A percentile compares a stretch with the other conserved stretches of the same genome.
These are phyloP conservation scores for Debaryomyces prosopidis DNA, from an alignment of 805 yeast genomes.

Conservation along the genomic window DNA sequence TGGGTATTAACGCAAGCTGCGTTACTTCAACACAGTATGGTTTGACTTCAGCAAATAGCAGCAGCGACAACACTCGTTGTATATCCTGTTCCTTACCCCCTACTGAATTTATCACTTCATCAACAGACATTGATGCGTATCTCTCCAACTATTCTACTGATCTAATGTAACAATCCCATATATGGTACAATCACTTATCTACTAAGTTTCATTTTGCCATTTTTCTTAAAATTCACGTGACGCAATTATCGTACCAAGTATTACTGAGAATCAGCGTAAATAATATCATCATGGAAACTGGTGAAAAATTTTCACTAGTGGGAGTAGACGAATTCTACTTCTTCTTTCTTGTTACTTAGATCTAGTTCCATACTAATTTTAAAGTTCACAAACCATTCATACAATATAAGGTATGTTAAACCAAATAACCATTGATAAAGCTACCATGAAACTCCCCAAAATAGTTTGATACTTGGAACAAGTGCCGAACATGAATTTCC, in stretches of 20 bases:
- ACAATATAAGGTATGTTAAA: not conserved
- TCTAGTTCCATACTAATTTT: too few species aligned
- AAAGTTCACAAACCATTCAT: too few species aligned
- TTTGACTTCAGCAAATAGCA: conserved; percentile 27
- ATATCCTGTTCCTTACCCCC: not conserved
- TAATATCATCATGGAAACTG: too few species aligned
- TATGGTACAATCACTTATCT: too few species aligned
- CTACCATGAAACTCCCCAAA: not conserved
- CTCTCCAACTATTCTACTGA: not conserved
- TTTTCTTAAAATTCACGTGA: not conserved
- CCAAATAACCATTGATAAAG: not conserved
- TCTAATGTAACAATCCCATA: too few species aligned
- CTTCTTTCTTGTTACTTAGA: too few species aligned
- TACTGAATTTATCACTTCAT: not conserved
- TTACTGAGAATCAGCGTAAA: too few species aligned
- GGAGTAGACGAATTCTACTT: too few species aligned
- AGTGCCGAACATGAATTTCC: not conserved
- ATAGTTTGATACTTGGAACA: too few species aligned
- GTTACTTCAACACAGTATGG: conserved; percentile 33
- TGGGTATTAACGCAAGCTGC: conserved; percentile 17
- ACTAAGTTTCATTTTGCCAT: not conserved
- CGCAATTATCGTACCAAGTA: not conserved
- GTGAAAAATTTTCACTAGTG: too few species aligned
- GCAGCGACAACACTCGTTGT: conserved; percentile 17
- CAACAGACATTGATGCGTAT: not conserved